These are phyloP conservation scores for Cercospora citrullina DNA, from an alignment of 2,329 filamentous ascomycete genomes.

Conservation along the genomic window DNA sequence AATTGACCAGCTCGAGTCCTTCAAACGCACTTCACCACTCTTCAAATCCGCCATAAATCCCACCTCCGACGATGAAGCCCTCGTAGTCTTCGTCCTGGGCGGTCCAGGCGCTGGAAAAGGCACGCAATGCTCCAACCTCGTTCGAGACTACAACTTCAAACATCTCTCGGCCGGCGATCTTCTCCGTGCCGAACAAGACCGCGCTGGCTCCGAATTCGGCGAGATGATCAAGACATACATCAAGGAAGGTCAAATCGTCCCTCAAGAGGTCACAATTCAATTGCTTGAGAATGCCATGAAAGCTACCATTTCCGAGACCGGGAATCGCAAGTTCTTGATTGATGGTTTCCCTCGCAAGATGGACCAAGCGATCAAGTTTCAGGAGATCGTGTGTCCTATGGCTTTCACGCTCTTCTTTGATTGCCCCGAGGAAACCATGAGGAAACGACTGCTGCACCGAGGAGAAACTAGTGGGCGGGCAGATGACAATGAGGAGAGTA, in stretches of 20 bases:
- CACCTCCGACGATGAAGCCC: conserved; percentile 59
- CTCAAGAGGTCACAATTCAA: conserved; percentile 97
- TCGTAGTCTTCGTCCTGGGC: conserved; percentile 95
- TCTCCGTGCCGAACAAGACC: conserved; percentile 87
- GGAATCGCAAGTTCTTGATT: conserved; percentile 71
- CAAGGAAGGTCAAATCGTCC: conserved; percentile 90
- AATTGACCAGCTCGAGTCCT: conserved; percentile 59
- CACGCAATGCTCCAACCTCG: conserved; percentile 88
- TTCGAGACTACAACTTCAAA: conserved; percentile 83
- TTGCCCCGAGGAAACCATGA: conserved; percentile 87
- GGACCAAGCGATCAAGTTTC: conserved; percentile 94
- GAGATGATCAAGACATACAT: conserved; percentile 92
- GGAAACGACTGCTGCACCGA: conserved; percentile 76
- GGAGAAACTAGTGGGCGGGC: conserved; percentile 88
- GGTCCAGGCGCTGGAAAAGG: conserved; percentile 95
- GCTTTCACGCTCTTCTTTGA: conserved; percentile 91
- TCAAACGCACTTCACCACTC: conserved; percentile 66
- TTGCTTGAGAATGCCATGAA: conserved; percentile 93
- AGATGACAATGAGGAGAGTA: conserved; percentile 94
- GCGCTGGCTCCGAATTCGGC: conserved; percentile 82
- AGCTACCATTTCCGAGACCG: conserved; percentile 59
- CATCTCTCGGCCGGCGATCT: conserved; percentile 94
- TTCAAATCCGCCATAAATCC: conserved; percentile 60
- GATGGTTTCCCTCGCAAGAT: conserved; percentile 93
- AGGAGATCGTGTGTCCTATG: conserved; percentile 80